Evolutionary conservation across 2,329 filamentous ascomycete genomes (phyloP), one percentile per base, ranked within the genome.

Genomic region (Rhynchosporium agropyri): DNA sequence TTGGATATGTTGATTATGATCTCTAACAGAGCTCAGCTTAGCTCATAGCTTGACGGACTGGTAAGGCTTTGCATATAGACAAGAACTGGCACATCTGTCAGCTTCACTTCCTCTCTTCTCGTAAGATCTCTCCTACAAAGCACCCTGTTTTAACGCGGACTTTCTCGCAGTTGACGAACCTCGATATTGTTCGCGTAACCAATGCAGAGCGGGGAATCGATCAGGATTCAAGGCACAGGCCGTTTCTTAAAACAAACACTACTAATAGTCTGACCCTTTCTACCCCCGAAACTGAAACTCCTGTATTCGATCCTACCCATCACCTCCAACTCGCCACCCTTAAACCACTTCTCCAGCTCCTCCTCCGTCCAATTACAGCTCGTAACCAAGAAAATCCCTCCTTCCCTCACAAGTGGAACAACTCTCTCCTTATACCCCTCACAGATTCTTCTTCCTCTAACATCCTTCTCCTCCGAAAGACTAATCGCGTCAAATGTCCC

Each of bases 311-410:
- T 87, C 69, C 84, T 87, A 62, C 87, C 84, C 65, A 80, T 79
- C 69, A 96, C 81, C 56, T 79, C 73, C 63, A 76, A 75, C 33
- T 68, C 66, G 26, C 64, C 58, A 2, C 76, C 79, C 57, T 83
- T 86, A 74, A 98, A 95, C 92, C 94, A 98, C 15, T 77, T 78
- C 64, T 83, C 80, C 71, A 99, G 77, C 79, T 99, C 95, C 46
- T 87, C 84, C 79, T 95, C 92, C 1, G 94, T 98, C 95, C 95
- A 99, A 78, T 99, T 99, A 76, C 95, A 99, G 76, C 92, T 97
- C 60, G 95, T 98, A 60, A 99, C 85, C 64, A 97, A 77, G 70
- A 98, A 84, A 29, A 91, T 80, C 0, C 91, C 91, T 1, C 88
- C 89, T 0, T 77, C 78, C 70, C 85, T 86, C 58, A 98, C 83